These are phyloP conservation scores for Pseudogymnoascus sp. DNA, from an alignment of 2,329 filamentous ascomycete genomes.

Conservation along the genomic window DNA sequence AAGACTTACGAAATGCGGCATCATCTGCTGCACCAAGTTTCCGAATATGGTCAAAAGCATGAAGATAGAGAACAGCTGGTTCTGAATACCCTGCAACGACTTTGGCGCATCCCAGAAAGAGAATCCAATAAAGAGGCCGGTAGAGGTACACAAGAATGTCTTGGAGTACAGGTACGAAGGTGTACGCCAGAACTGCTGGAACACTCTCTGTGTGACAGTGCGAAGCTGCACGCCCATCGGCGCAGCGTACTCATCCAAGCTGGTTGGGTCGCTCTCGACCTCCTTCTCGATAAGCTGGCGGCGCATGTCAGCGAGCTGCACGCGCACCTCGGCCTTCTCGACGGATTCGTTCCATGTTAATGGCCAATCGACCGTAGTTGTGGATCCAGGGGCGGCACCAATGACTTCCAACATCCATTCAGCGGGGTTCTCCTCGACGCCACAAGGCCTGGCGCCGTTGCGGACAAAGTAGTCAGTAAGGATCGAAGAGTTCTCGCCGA, in stretches of 20 bases:
- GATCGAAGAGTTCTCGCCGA: conserved; percentile 60
- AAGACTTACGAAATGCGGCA: conserved; percentile 61
- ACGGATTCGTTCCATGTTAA: conserved; percentile 50
- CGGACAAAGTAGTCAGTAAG: conserved; percentile 70
- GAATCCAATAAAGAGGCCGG: conserved; percentile 56
- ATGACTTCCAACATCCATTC: conserved; percentile 67
- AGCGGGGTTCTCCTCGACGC: conserved; percentile 64
- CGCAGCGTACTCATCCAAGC: conserved; percentile 52
- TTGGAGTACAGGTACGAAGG: conserved; percentile 45
- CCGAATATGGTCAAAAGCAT: conserved; percentile 69
- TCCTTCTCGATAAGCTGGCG: conserved; percentile 30
- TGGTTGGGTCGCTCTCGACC: conserved; percentile 20
- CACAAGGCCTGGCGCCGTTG: conserved; percentile 58
- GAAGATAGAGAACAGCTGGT: conserved; percentile 66
- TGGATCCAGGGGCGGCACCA: conserved; percentile 49
- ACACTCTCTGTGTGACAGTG: conserved; percentile 48
- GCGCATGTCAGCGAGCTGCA: conserved; percentile 47
- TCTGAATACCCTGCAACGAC: conserved; percentile 56
- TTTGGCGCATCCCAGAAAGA: conserved; percentile 58
- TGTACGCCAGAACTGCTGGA: conserved; percentile 56
- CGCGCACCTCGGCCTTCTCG: conserved; percentile 31
- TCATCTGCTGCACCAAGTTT: conserved; percentile 67
- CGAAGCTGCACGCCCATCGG: conserved; percentile 45
- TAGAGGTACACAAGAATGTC: conserved; percentile 30
- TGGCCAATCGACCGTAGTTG: conserved; percentile 53